phyloP scores from a whole-genome alignment of 2,329 filamentous ascomycete genomes.

The Fusarium cyanostomum region DNA sequence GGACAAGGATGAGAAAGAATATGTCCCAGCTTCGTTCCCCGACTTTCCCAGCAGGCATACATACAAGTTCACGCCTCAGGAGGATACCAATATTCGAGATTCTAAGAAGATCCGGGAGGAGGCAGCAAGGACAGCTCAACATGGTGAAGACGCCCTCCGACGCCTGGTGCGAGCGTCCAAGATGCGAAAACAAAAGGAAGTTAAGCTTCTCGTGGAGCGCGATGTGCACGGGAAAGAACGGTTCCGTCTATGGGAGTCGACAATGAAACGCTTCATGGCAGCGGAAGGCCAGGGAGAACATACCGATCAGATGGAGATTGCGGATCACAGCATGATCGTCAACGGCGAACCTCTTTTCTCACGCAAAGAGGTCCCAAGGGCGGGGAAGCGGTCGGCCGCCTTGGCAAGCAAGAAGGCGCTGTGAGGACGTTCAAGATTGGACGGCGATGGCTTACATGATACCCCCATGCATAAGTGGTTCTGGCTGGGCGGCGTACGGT shows the following conservation, averaged over 20 bases:
- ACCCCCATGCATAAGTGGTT: conserved; percentile 23
- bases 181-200: conserved; percentile 71
- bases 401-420: conserved; percentile 37
- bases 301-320: conserved; percentile 59
- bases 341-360: conserved; percentile 64
- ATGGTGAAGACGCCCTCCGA: conserved; percentile 69
- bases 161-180: conserved; percentile 69
- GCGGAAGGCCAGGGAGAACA: conserved; percentile 44
- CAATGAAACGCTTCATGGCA: conserved; percentile 66
- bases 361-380: conserved; percentile 62
- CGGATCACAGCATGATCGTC: conserved; percentile 72
- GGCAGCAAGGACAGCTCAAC: conserved; percentile 67
- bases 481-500: conserved; percentile 20
- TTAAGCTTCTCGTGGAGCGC: conserved; percentile 64
- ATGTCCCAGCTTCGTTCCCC: conserved; percentile 68
- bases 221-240: conserved; percentile 63
- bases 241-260: conserved; percentile 68
- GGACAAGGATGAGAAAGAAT: conserved; percentile 64
- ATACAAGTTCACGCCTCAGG: conserved; percentile 67
- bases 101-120: conserved; percentile 68
- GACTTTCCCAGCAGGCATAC: conserved; percentile 72
- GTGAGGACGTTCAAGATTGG: conserved; percentile 9
- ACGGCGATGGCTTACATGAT: conserved; percentile 19
- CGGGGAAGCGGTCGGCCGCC: conserved; percentile 52
- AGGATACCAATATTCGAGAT: conserved; percentile 58